phyloP scores from a whole-genome alignment of 208 protist genomes.

The Strigomonas galati region DNA sequence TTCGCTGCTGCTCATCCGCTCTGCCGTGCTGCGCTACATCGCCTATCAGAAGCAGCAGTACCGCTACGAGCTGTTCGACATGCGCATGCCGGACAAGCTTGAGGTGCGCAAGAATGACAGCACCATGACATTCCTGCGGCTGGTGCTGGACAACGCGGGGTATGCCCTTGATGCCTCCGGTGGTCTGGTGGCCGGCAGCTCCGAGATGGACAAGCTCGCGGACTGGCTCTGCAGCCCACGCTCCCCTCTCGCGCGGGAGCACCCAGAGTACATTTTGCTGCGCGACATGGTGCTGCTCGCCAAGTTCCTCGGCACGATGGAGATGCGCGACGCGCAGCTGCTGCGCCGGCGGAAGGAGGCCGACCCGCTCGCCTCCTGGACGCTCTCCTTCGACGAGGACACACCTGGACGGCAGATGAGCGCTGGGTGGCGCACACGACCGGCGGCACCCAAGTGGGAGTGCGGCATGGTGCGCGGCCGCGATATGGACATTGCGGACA shows the following conservation, averaged over 20 bases:
- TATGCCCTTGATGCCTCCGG: slow-evolving; percentile 51
- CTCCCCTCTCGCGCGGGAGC: slow-evolving; percentile 49
- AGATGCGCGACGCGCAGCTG: slow-evolving; percentile 69
- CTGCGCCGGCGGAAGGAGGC: slow-evolving; percentile 59
- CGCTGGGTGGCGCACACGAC: slow-evolving; percentile 65
- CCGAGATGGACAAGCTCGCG: slow-evolving; percentile 80
- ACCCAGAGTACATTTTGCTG: slow-evolving; percentile 54
- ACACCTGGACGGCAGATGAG: slow-evolving; percentile 64
- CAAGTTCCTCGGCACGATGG: slow-evolving; percentile 81
- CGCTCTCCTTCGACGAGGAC: slow-evolving; percentile 78
- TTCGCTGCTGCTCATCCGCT: slow-evolving; percentile 39
- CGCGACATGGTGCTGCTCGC: slow-evolving; percentile 73
- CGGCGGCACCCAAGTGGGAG: slow-evolving; percentile 57
- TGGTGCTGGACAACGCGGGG: slow-evolving; percentile 48
- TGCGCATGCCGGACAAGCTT: slow-evolving; percentile 73
- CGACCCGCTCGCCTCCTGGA: slow-evolving; percentile 59
- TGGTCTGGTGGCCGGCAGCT: slow-evolving; percentile 20
- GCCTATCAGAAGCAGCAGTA: slow-evolving; percentile 20
- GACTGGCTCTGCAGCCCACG: slow-evolving; percentile 59
- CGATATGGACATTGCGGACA: slow-evolving; percentile 78
- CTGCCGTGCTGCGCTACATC: slow-evolving; percentile 61
- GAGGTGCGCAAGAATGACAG: slow-evolving; percentile 64
- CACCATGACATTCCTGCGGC: slow-evolving; percentile 60
- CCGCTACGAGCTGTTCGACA: slow-evolving; percentile 56
- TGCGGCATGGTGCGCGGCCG: slow-evolving; percentile 69